Base-by-base conservation (phyloP, 1,139 yeast genomes). In the Saccharomycopsis phalli region DNA sequence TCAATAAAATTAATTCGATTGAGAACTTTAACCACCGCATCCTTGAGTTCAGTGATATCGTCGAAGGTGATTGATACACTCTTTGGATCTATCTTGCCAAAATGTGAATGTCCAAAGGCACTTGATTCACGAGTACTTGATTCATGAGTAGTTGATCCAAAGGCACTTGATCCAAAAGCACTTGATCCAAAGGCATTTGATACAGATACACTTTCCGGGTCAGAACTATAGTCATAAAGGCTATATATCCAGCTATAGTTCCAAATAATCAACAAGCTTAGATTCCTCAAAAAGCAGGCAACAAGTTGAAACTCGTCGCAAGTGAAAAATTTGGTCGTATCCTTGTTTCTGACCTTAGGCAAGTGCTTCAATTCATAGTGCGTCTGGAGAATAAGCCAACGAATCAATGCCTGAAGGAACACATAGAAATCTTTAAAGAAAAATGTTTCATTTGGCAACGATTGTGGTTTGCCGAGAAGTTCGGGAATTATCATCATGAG, bases 1-100 rank as follows among this genome's bases (percentile, higher is more conserved):
- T 86, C 86, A 44, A 86, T 72, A 38, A 74, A 54, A 55, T 84
- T 80, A 1, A 87, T 58, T 53, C 82, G 91, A 42, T 79, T 74
- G 42, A 84, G 58, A 11, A 84, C 66, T 8, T 69, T 61, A 16
- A 79, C 56, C n/a, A n/a, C n/a, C n/a, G n/a, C n/a, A n/a, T n/a
- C n/a, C n/a, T n/a, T n/a, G n/a, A n/a, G n/a, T n/a, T n/a, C n/a
- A n/a, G n/a, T n/a, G n/a, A n/a, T n/a, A n/a, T n/a, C n/a, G n/a
- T n/a, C n/a, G n/a, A n/a, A n/a, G n/a, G n/a, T n/a, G n/a, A n/a
- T n/a, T n/a, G n/a, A n/a, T n/a, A n/a, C n/a, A n/a, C n/a, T n/a
- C n/a, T n/a, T n/a, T n/a, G n/a, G n/a, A n/a, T n/a, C n/a, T n/a
- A n/a, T n/a, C n/a, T n/a, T n/a, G n/a, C n/a, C n/a, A n/a, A n/a